phyloP scores from a whole-genome alignment of 2,329 filamentous ascomycete genomes.

The Ceratocystis harringtonii region DNA sequence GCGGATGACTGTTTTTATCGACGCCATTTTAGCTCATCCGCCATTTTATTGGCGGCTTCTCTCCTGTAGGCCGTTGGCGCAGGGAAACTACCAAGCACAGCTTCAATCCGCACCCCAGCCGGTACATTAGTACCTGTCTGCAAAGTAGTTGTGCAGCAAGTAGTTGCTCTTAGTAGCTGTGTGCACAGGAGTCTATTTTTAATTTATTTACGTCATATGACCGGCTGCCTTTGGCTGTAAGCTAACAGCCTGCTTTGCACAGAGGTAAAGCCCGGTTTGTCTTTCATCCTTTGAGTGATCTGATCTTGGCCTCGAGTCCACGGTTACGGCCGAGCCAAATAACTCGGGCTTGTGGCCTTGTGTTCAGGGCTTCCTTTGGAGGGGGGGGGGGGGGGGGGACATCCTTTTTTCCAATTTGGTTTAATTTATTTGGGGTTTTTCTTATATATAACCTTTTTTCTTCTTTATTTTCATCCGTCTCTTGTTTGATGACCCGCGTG shows the following conservation, averaged over 20 bases:
- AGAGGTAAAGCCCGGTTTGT: background rate
- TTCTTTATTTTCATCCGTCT: no score
- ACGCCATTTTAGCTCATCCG: background rate
- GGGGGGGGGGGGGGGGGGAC: no score
- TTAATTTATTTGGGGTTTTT: no score
- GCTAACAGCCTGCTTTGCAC: background rate
- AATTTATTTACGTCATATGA: background rate
- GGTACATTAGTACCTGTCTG: no score
- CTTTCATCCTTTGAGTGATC: background rate
- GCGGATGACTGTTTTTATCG: background rate
- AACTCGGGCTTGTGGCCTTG: no score
- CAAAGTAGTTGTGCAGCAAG: background rate
- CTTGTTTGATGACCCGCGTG: no score
- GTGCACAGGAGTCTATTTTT: background rate
- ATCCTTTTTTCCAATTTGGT: no score
- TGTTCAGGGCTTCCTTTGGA: no score
- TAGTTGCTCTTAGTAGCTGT: background rate
- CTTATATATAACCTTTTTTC: no score
- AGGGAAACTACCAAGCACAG: no score
- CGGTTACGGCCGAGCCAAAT: no score
- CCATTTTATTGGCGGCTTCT: background rate
- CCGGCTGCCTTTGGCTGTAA: background rate
- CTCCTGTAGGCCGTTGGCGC: background rate
- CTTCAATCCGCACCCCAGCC: no score
- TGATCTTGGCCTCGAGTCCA: background rate